These are phyloP conservation scores for Microdochium nivale DNA, from an alignment of 2,329 filamentous ascomycete genomes.

Conservation along the genomic window DNA sequence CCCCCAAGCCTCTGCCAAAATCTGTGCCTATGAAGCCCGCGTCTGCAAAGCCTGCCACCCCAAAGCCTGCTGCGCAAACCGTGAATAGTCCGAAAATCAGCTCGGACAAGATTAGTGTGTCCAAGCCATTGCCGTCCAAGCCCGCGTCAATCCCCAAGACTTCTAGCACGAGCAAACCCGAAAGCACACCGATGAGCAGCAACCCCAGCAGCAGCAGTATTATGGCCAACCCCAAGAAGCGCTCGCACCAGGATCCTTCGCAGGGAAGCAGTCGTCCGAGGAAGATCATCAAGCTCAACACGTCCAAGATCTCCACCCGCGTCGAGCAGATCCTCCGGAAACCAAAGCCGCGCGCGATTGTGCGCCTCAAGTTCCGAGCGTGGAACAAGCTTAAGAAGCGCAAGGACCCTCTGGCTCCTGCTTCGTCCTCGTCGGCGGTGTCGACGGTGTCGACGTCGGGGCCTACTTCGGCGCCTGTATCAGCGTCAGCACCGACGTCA, in stretches of 20 bases:
- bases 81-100: not conserved
- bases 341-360: constrained; percentile 8
- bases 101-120: not conserved
- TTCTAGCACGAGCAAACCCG: not conserved
- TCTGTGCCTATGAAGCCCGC: not conserved
- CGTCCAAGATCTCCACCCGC: constrained; percentile 13
- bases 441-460: not conserved
- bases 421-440: constrained; percentile 2
- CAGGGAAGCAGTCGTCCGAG: constrained; percentile 15
- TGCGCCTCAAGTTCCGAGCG: constrained; percentile 17
- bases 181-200: not conserved
- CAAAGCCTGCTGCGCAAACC: not conserved
- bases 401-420: constrained; percentile 14
- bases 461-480: not conserved
- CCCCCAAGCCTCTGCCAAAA: not conserved
- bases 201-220: not conserved
- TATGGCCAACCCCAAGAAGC: constrained; percentile 10
- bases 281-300: constrained; percentile 22
- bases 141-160: not conserved
- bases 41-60: not conserved
- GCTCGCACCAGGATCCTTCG: constrained; percentile 15
- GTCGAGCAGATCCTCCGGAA: constrained; percentile 10
- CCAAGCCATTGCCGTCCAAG: constrained; percentile 2
- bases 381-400: constrained; percentile 17
- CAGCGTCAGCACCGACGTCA: not conserved